phyloP scores from a whole-genome alignment of 495 filamentous ascomycete species.

The Podospora pseudopauciseta region DNA sequence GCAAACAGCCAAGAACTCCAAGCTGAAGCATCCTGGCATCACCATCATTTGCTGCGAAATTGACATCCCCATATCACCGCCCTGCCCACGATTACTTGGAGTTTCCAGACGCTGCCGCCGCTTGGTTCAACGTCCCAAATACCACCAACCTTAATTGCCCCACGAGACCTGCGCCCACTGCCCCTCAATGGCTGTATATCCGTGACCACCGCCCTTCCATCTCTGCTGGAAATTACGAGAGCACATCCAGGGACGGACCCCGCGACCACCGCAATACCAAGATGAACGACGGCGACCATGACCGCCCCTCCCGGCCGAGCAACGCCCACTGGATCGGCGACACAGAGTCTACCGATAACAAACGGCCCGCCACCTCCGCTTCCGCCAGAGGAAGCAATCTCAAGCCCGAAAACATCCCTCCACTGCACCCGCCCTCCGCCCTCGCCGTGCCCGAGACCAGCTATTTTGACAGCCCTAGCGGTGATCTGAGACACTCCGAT shows the following conservation, averaged over 20 bases:
- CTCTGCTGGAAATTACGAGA: neutral
- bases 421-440: slow-evolving; percentile 19
- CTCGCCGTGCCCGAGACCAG: slow-evolving; percentile 36
- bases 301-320: slow-evolving; percentile 25
- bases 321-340: slow-evolving; percentile 19
- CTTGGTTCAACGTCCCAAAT: neutral
- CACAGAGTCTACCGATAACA: slow-evolving; percentile 11
- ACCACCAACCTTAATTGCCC: neutral
- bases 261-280: slow-evolving; percentile 6
- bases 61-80: neutral
- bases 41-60: slow-evolving; percentile 7
- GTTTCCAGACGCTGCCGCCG: neutral
- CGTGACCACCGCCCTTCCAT: slow-evolving; percentile 2
- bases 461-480: slow-evolving; percentile 41
- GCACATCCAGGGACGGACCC: neutral
- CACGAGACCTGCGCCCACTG: neutral
- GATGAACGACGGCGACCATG: slow-evolving; percentile 24
- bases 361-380: slow-evolving; percentile 14
- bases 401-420: slow-evolving; percentile 30
- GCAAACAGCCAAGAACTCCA: slow-evolving; percentile 6
- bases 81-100: neutral
- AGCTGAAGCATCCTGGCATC: slow-evolving; percentile 1
- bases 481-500: slow-evolving; percentile 38
- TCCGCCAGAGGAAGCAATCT: slow-evolving; percentile 13
- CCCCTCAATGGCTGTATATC: neutral